Conservation (phyloP, 345 rosid species). For the Adansonia digitata region DNA sequence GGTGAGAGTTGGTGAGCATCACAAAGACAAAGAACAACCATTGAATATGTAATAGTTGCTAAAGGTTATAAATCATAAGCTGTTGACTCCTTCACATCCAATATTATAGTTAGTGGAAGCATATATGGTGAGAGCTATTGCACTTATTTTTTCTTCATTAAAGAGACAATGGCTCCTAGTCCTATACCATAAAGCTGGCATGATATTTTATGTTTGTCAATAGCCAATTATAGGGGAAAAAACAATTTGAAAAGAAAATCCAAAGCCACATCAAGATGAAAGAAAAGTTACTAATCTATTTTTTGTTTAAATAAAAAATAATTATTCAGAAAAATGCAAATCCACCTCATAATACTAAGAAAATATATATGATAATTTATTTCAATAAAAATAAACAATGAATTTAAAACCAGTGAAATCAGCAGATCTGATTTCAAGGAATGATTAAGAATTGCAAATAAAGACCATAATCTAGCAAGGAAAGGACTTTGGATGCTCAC, state of each 20-base stretch:
- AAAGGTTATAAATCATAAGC: slow-evolving; percentile 16
- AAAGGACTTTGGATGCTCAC: not conserved
- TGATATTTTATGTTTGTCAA: not conserved
- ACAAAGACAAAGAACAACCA: too few species aligned
- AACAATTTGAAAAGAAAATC: not conserved
- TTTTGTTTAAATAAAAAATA: too few species aligned
- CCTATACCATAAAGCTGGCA: not conserved
- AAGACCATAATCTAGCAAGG: too few species aligned
- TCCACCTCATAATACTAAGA: not conserved
- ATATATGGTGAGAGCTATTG: not conserved
- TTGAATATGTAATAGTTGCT: too few species aligned
- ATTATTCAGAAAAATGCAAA: not conserved
- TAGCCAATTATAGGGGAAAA: not conserved
- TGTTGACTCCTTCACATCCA: slow-evolving; percentile 11
- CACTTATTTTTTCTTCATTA: too few species aligned
- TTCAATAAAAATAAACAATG: not conserved
- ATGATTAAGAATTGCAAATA: too few species aligned
- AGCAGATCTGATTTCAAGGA: not conserved
- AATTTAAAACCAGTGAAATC: not conserved
- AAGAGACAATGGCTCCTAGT: not conserved
- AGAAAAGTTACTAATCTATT: not conserved
- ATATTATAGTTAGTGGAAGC: too few species aligned
- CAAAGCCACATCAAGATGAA: not conserved
- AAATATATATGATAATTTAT: too few species aligned
- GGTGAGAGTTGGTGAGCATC: too few species aligned